Evolutionary conservation across 169 alveolate species (phyloP).

Genomic region (Plasmodium adleri): DNA sequence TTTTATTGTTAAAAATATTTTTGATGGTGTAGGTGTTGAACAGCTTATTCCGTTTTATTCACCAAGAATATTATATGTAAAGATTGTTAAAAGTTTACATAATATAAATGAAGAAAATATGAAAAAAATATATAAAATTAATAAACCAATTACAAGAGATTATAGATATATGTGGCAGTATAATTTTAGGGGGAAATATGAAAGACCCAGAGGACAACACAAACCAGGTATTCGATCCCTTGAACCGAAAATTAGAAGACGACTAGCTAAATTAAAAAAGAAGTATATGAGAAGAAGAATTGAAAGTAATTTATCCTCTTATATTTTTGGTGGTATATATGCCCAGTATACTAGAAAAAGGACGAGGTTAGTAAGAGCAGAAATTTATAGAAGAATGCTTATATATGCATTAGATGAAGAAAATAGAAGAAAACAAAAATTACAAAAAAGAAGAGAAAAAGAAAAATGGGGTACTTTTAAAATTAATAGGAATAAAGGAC

Average conservation of each 20-base stretch:
- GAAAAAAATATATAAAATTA: conserved; percentile 16
- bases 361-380: conserved; percentile 79
- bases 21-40: conserved; percentile 88
- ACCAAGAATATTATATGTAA: conserved; percentile 83
- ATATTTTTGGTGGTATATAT: conserved; percentile 83
- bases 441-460: conserved; percentile 75
- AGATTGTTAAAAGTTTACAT: conserved; percentile 77
- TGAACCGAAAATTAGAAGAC: conserved; percentile 80
- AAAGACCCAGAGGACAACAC: conserved; percentile 86
- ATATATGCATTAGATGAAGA: conserved; percentile 83
- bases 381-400: conserved; percentile 81
- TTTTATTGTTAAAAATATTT: conserved; percentile 84
- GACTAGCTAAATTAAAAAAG: conserved; percentile 74
- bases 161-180: conserved; percentile 90
- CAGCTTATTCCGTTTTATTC: conserved; percentile 85
- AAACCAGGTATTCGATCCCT: conserved; percentile 88
- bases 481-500: conserved; percentile 71
- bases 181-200: conserved; percentile 86
- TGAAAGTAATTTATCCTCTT: conserved; percentile 80
- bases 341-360: conserved; percentile 77
- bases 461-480: conserved; percentile 76
- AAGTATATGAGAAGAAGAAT: conserved; percentile 81
- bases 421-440: conserved; percentile 78
- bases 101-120: conserved; percentile 68
- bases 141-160: conserved; percentile 89